Evolutionary conservation across 306 rosid genomes (phyloP).

Genomic region (Rosa chinensis): DNA sequence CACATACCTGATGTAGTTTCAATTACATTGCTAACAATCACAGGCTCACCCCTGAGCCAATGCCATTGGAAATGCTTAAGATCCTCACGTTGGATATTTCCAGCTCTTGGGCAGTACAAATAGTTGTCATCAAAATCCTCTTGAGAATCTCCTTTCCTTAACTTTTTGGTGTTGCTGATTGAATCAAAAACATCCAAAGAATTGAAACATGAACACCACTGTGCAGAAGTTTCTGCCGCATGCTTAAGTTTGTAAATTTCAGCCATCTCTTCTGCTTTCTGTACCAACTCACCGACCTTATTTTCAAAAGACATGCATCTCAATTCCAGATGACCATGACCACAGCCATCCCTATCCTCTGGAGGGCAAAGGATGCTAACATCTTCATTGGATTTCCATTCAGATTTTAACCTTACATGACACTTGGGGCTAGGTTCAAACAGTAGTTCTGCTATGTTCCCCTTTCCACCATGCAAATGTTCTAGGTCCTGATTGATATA

Average conservation of each 20-base stretch:
- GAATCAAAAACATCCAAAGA: slow-evolving; percentile 13
- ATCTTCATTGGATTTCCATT: slow-evolving; percentile 53
- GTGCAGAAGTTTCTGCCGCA: slow-evolving; percentile 20
- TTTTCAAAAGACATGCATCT: slow-evolving; percentile 40
- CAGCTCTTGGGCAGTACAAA: slow-evolving; percentile 60
- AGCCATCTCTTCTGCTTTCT: slow-evolving; percentile 50
- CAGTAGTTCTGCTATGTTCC: not conserved
- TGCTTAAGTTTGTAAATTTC: slow-evolving; percentile 29
- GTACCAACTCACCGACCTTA: slow-evolving; percentile 46
- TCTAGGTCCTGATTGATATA: slow-evolving; percentile 32
- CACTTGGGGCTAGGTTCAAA: slow-evolving; percentile 12
- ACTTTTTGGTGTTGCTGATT: not conserved
- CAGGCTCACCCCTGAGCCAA: slow-evolving; percentile 83
- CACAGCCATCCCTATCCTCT: slow-evolving; percentile 38
- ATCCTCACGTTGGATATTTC: slow-evolving; percentile 37
- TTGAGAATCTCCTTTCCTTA: slow-evolving; percentile 64
- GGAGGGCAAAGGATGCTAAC: slow-evolving; percentile 68
- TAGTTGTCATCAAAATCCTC: slow-evolving; percentile 54
- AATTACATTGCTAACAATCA: slow-evolving; percentile 68
- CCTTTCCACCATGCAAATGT: slow-evolving; percentile 50
- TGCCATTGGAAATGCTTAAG: slow-evolving; percentile 72
- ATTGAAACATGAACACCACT: slow-evolving; percentile 45
- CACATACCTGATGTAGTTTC: slow-evolving; percentile 73
- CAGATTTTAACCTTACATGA: slow-evolving; percentile 34
- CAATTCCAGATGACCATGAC: slow-evolving; percentile 51